These are phyloP conservation scores for Umbilicus rupestris DNA, from an alignment of 164 flowering plant species.

Conservation along the genomic window DNA sequence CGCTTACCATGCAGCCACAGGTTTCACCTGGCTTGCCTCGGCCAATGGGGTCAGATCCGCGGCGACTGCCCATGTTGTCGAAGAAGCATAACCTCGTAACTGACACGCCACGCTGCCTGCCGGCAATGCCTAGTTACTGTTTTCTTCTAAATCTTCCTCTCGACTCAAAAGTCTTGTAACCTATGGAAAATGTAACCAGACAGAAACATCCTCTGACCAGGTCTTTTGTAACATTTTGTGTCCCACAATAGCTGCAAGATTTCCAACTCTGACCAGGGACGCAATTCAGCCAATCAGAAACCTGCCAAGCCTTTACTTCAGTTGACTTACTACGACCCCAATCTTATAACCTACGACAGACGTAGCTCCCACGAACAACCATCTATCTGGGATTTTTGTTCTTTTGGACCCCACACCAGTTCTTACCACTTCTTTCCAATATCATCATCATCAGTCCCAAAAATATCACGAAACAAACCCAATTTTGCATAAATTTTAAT, in stretches of 20 bases:
- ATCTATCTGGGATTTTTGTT: too few species aligned
- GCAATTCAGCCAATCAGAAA: neutral
- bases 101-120: neutral
- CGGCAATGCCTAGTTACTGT: too few species aligned
- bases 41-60: conserved; percentile 61
- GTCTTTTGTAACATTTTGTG: neutral
- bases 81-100: conserved; percentile 19
- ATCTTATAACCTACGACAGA: too few species aligned
- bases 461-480: too few species aligned
- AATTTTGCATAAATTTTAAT: too few species aligned
- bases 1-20: conserved; percentile 56
- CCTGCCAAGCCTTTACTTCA: neutral
- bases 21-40: conserved; percentile 59
- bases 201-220: neutral
- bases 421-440: too few species aligned
- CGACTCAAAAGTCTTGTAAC: too few species aligned
- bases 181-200: too few species aligned
- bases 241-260: neutral
- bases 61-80: conserved; percentile 92
- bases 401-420: too few species aligned
- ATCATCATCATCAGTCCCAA: too few species aligned
- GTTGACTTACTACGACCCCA: neutral
- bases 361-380: too few species aligned
- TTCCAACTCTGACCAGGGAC: neutral
- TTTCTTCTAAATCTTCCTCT: too few species aligned